These are phyloP conservation scores for Colletotrichum somersetense DNA, from an alignment of 2,329 filamentous ascomycete species.

Conservation along the genomic window DNA sequence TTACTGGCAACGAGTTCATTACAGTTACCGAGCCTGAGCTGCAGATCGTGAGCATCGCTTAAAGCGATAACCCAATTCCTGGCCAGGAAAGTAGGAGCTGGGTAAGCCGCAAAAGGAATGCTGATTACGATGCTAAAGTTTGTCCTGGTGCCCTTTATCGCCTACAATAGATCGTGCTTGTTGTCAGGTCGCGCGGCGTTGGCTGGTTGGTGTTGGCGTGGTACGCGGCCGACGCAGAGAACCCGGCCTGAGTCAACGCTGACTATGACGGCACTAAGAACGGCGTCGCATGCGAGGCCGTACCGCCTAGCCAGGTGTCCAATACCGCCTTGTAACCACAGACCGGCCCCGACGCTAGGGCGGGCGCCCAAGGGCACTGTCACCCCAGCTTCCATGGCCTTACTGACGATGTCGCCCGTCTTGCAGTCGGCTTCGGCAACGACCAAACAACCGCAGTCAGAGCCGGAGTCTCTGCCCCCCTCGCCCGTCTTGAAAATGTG, in stretches of 20 bases:
- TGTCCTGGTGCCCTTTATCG: slow-evolving; percentile 68
- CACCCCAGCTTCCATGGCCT: slow-evolving; percentile 60
- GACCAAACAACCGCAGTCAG: slow-evolving; percentile 51
- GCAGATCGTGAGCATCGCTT: slow-evolving; percentile 49
- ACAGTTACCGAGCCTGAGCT: slow-evolving; percentile 54
- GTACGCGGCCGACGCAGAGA: slow-evolving; percentile 66
- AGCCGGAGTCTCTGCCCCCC: slow-evolving; percentile 38
- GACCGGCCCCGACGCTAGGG: slow-evolving; percentile 72
- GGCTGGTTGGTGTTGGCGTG: slow-evolving; percentile 56
- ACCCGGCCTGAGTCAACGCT: slow-evolving; percentile 61
- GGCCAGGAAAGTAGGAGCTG: slow-evolving; percentile 55
- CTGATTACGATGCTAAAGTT: slow-evolving; percentile 71
- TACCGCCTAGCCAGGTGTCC: slow-evolving; percentile 68
- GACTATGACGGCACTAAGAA: slow-evolving; percentile 71
- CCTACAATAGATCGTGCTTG: slow-evolving; percentile 68
- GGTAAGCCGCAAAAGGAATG: slow-evolving; percentile 62
- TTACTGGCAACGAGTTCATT: slow-evolving; percentile 53
- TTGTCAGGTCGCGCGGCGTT: slow-evolving; percentile 58
- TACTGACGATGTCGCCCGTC: slow-evolving; percentile 64
- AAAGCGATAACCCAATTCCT: slow-evolving; percentile 58
- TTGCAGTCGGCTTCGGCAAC: slow-evolving; percentile 69
- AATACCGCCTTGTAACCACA: slow-evolving; percentile 76
- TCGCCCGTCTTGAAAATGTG: slow-evolving; percentile 53
- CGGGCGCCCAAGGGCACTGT: slow-evolving; percentile 71
- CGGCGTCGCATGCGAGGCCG: slow-evolving; percentile 70